Conservation (phyloP, 768 basidiomycete genomes). For the Phaeolepiota aurea region DNA sequence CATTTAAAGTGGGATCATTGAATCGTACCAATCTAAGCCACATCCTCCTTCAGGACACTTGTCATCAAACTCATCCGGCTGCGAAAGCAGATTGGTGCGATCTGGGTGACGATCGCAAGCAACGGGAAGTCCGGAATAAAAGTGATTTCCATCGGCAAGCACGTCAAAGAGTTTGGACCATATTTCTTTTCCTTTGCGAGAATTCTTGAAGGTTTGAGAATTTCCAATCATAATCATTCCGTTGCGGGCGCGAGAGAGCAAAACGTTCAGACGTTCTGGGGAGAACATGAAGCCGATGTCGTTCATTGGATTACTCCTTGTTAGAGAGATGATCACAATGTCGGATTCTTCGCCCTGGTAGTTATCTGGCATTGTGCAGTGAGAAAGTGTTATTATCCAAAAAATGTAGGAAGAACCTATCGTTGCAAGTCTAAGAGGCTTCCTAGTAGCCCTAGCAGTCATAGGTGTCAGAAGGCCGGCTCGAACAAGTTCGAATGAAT, state of each 20-base stretch:
- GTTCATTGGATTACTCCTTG: slow-evolving; percentile 43
- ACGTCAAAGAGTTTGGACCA: slow-evolving; percentile 45
- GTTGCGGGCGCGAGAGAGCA: slow-evolving; percentile 61
- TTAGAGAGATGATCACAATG: slow-evolving; percentile 55
- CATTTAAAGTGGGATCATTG: too few species aligned
- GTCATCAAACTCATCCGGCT: slow-evolving; percentile 39
- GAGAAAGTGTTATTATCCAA: background rate
- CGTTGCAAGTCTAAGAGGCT: slow-evolving; percentile 48
- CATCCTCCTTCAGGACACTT: slow-evolving; percentile 60
- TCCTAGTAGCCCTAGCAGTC: slow-evolving; percentile 31
- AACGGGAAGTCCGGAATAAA: slow-evolving; percentile 54
- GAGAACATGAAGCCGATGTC: slow-evolving; percentile 70
- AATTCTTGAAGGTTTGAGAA: slow-evolving; percentile 42
- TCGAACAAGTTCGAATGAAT: slow-evolving; percentile 46
- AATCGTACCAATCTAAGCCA: slow-evolving; percentile 51
- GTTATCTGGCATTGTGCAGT: slow-evolving; percentile 37
- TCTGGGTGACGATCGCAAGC: slow-evolving; percentile 48
- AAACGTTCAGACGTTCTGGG: slow-evolving; percentile 61
- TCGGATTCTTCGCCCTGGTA: slow-evolving; percentile 74
- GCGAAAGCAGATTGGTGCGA: slow-evolving; percentile 25
- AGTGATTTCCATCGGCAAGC: slow-evolving; percentile 29
- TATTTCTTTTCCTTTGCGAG: slow-evolving; percentile 40
- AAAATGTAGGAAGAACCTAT: slow-evolving; percentile 37
- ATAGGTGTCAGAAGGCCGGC: slow-evolving; percentile 42
- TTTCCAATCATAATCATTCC: slow-evolving; percentile 64